Percentiles rank a stretch among this genome's conserved stretches.
phyloP scores from a whole-genome alignment of 2,329 filamentous ascomycete genomes.

The Exophiala sideris region DNA sequence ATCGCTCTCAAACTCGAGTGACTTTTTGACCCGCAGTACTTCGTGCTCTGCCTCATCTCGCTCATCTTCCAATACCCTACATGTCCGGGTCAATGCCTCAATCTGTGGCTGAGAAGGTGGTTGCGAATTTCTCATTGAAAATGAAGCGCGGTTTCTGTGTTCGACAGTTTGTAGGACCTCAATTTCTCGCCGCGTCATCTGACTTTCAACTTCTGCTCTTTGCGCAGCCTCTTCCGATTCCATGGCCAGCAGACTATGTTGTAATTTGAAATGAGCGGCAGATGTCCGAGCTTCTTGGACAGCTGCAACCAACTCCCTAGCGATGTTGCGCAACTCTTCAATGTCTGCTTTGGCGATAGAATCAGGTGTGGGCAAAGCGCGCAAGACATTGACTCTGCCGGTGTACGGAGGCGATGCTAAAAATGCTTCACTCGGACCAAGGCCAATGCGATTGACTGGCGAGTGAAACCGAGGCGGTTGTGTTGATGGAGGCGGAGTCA shows the following conservation, averaged over 20 bases:
- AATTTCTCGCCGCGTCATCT: conserved; percentile 84
- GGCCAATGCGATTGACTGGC: conserved; percentile 12
- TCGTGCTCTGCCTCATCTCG: conserved; percentile 54
- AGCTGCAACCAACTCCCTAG: conserved; percentile 51
- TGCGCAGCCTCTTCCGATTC: conserved; percentile 82
- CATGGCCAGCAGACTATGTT: conserved; percentile 78
- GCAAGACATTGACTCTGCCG: conserved; percentile 41
- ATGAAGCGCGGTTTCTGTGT: conserved; percentile 53
- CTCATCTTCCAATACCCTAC: conserved; percentile 64
- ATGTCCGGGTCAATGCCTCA: conserved; percentile 57
- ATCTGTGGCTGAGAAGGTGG: conserved; percentile 53
- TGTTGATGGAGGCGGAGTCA: conserved; percentile 27
- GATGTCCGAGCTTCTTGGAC: conserved; percentile 73
- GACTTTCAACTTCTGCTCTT: conserved; percentile 83
- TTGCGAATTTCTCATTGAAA: conserved; percentile 34
- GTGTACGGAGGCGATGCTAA: conserved; percentile 47
- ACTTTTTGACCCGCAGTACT: conserved; percentile 69
- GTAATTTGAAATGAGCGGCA: conserved; percentile 83
- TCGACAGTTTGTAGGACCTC: conserved; percentile 76
- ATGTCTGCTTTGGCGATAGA: conserved; percentile 53
- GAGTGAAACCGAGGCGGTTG: conserved; percentile 26
- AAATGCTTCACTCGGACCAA: conserved; percentile 9
- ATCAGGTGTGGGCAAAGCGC: conserved; percentile 46
- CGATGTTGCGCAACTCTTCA: conserved; percentile 53
- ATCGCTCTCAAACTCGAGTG: conserved; percentile 75